Evolutionary conservation across 208 protist genomes (phyloP).

Genomic region (Crithidia acanthocephali): DNA sequence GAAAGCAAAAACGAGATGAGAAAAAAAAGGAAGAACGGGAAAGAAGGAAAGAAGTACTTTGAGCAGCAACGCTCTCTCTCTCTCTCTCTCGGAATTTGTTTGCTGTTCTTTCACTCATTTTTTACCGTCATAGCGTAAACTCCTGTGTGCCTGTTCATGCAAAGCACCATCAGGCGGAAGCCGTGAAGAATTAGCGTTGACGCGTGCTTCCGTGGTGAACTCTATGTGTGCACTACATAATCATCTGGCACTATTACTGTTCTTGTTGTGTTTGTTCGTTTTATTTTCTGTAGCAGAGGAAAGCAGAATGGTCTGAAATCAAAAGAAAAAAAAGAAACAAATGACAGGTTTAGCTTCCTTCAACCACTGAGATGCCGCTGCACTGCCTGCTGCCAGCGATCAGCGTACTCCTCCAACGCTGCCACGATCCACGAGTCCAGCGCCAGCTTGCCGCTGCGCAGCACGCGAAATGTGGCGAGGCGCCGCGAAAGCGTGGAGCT

Average conservation of each 20-base stretch:
- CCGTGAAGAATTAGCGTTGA: too few relatives aligned
- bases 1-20: background rate
- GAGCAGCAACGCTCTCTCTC: background rate
- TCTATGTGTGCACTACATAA: too few relatives aligned
- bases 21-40: background rate
- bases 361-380: background rate
- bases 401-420: slow-evolving; percentile 34
- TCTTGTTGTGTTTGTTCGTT: too few relatives aligned
- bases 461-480: slow-evolving; percentile 24
- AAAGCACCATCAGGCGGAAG: too few relatives aligned
- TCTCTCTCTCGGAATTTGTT: too few relatives aligned
- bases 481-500: slow-evolving; percentile 11
- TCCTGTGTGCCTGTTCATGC: too few relatives aligned
- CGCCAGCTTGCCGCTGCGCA: slow-evolving; percentile 17
- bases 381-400: slow-evolving; percentile 31
- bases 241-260: too few relatives aligned
- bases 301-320: background rate
- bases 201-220: too few relatives aligned
- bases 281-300: too few relatives aligned
- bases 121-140: too few relatives aligned
- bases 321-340: slow-evolving; percentile 21
- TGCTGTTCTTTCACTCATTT: too few relatives aligned
- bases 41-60: background rate
- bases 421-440: slow-evolving; percentile 27
- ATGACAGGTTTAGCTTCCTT: background rate